These are phyloP conservation scores for Schrenkiella parvula DNA, from an alignment of 345 rosid genomes.

Conservation along the genomic window DNA sequence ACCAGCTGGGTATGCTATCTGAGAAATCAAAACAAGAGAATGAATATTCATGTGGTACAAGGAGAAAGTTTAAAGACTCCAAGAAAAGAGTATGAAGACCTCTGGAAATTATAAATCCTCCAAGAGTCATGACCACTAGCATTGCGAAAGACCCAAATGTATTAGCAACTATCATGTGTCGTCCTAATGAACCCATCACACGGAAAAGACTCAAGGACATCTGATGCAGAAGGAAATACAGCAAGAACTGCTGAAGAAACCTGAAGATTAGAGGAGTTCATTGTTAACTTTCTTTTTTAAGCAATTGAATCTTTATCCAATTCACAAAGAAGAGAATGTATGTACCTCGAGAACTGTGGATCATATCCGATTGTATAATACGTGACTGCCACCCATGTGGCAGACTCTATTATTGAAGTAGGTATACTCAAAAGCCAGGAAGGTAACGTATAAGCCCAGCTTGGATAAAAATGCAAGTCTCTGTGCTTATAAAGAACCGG, in stretches of 20 bases:
- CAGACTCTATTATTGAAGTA: conserved; percentile 84
- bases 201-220: conserved; percentile 91
- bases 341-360: conserved; percentile 67
- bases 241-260: conserved; percentile 73
- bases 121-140: conserved; percentile 96
- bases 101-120: conserved; percentile 90
- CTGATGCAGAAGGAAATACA: conserved; percentile 89
- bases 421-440: conserved; percentile 89
- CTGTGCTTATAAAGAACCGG: conserved; percentile 95
- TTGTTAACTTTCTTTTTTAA: neutral
- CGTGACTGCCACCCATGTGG: conserved; percentile 87
- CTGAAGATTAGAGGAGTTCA: conserved; percentile 47
- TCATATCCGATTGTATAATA: conserved; percentile 91
- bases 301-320: neutral
- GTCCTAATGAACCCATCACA: conserved; percentile 95
- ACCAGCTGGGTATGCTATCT: conserved; percentile 91
- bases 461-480: conserved; percentile 91
- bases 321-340: conserved; percentile 16
- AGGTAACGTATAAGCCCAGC: conserved; percentile 93
- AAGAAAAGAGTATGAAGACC: conserved; percentile 41
- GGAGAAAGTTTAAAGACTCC: neutral
- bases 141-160: conserved; percentile 98
- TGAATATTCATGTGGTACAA: conserved; percentile 9
- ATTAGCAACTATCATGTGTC: conserved; percentile 93
- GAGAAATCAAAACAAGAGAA: conserved; percentile 33